phyloP scores from a whole-genome alignment of 164 flowering plant species.

The Sedum album region DNA sequence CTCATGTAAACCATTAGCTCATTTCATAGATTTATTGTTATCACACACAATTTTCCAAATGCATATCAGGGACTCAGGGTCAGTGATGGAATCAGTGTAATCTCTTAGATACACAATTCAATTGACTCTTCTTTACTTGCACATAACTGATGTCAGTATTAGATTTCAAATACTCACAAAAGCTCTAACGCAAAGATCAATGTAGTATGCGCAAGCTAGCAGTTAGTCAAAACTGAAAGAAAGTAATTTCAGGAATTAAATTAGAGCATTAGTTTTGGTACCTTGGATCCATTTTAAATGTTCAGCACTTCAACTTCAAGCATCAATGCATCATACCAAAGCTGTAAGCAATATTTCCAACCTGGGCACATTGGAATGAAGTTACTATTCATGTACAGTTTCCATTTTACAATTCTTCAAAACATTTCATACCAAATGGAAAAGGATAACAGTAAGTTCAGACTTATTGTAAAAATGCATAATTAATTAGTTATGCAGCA shows the following conservation, averaged over 20 bases:
- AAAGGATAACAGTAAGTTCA: not conserved
- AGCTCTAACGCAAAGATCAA: not conserved
- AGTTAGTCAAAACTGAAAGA: not conserved
- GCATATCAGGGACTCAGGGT: not conserved
- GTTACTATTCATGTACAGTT: too few species aligned
- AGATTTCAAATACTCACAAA: not conserved
- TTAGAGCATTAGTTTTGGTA: too few species aligned
- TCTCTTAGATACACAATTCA: not conserved
- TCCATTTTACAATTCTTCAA: too few species aligned
- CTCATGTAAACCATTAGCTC: too few species aligned
- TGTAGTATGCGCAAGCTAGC: not conserved
- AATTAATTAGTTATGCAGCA: not conserved
- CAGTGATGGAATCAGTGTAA: conserved; percentile 2
- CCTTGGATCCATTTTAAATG: not conserved
- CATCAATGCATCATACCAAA: conserved; percentile 22
- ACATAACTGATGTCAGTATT: not conserved
- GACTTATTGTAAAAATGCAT: too few species aligned
- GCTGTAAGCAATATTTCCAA: not conserved
- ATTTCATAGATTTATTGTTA: not conserved
- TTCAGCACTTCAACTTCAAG: not conserved
- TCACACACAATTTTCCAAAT: not conserved
- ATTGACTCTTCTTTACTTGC: not conserved
- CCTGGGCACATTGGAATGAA: too few species aligned
- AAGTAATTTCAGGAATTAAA: not conserved
- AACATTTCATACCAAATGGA: not conserved